Evolutionary conservation across 2,329 filamentous ascomycete genomes (phyloP).

Genomic region (Aspergillus clavatus): DNA sequence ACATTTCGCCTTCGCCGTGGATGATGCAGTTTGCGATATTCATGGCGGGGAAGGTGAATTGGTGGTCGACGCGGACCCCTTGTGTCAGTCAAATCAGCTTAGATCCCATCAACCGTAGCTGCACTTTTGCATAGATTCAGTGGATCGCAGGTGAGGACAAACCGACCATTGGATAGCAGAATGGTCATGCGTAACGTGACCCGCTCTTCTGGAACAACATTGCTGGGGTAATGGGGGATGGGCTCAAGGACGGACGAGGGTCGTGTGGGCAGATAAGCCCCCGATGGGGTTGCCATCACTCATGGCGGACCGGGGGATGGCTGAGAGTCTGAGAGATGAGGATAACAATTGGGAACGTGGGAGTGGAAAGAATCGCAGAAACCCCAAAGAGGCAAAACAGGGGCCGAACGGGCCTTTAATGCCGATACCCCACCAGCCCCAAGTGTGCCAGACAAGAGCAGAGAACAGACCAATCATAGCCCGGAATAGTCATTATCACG

Average conservation of each 20-base stretch:
- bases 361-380: too few relatives aligned
- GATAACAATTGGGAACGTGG: too few relatives aligned
- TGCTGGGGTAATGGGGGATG: neutral
- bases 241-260: neutral
- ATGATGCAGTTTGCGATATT: neutral
- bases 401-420: neutral
- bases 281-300: neutral
- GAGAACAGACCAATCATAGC: neutral
- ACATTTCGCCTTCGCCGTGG: neutral
- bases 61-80: neutral
- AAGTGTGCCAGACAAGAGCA: neutral
- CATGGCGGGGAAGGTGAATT: neutral
- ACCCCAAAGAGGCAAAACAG: neutral
- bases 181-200: neutral
- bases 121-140: too few relatives aligned
- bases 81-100: neutral
- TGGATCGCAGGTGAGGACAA: too few relatives aligned
- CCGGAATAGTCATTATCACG: neutral
- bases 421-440: neutral
- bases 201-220: neutral
- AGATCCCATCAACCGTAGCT: neutral
- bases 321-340: too few relatives aligned
- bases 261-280: neutral
- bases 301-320: neutral
- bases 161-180: neutral